Base-by-base conservation (phyloP, 2,329 filamentous ascomycete genomes). In the Hypocreales sp. region DNA sequence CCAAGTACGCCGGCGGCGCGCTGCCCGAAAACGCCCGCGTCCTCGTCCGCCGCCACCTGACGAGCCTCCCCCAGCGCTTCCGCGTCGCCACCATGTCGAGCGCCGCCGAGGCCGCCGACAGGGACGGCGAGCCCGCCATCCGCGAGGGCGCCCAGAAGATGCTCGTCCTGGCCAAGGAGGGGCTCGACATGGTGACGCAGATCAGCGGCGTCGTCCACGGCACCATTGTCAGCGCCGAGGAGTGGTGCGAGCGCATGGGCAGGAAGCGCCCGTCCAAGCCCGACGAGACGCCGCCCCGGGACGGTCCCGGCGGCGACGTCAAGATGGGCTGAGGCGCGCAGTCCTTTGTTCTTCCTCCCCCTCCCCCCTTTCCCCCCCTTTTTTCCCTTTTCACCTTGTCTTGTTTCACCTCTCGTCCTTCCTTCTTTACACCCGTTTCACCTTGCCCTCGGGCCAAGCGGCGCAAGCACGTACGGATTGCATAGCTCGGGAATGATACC, bases 101-200 rank as follows among this genome's bases (percentile, higher is more conserved):
- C 19, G 32, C 34, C 19, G 26, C 32, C 3, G 45, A 51, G 15
- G 39, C 42, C 15, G 34, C 34, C 36, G 34, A 44, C 25, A 47
- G 48, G 31, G 48, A 54, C 24, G 48, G 42, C 25, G 55, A 58
- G 25, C 47, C 46, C 7, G 48, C 48, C 11, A 34, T 56, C 8
- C 45, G 49, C 13, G 65, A 74, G 15, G 63, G 64, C 27, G 84
- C 82, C 0, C 77, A 84, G 39, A 67, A 79, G 22, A 84, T 92
- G 30, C 58, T 95, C 9, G 72, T 90, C 2, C 71, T 95, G 27
- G 87, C 87, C 6, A 79, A 79, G 42, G 87, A 95, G 48, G 83
- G 86, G 0, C 61, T 95, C 10, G 84, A 94, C 40, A 93, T 95
- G 78, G 84, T 95, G 65, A 69, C 73, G 1, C 84, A 94, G 48